Conservation (phyloP, 2,329 filamentous ascomycete genomes). For the Exophiala aquamarina region DNA sequence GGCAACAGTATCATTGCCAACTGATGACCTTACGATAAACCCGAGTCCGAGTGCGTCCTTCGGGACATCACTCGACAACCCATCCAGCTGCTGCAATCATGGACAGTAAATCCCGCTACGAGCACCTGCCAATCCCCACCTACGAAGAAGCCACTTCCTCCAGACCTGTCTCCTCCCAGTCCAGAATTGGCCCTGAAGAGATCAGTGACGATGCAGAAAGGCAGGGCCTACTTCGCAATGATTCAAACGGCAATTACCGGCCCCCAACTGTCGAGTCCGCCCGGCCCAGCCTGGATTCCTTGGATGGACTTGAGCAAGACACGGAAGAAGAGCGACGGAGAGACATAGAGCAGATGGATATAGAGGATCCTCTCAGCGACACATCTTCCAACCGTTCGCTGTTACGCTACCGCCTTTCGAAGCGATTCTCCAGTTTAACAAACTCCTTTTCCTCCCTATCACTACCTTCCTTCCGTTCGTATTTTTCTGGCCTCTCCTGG, state of each 20-base stretch:
- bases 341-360: slow-evolving; percentile 87
- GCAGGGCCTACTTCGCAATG: slow-evolving; percentile 67
- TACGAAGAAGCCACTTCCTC: slow-evolving; percentile 78
- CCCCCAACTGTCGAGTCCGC: slow-evolving; percentile 82
- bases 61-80: slow-evolving; percentile 20
- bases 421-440: slow-evolving; percentile 56
- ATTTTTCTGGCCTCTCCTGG: slow-evolving; percentile 42
- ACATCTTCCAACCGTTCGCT: slow-evolving; percentile 36
- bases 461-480: slow-evolving; percentile 48
- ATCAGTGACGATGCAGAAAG: slow-evolving; percentile 71
- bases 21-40: no score
- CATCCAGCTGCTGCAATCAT: slow-evolving; percentile 11
- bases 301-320: slow-evolving; percentile 53
- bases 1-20: no score
- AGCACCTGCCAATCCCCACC: slow-evolving; percentile 70
- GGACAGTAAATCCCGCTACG: slow-evolving; percentile 59
- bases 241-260: slow-evolving; percentile 61
- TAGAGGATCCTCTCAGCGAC: slow-evolving; percentile 63
- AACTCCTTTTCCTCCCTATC: slow-evolving; percentile 59
- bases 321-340: slow-evolving; percentile 67
- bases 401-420: slow-evolving; percentile 53
- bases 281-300: slow-evolving; percentile 61
- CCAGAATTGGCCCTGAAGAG: slow-evolving; percentile 55
- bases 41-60: slow-evolving; percentile 19
- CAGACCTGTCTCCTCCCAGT: slow-evolving; percentile 52